Evolutionary conservation across 2,329 filamentous ascomycete genomes (phyloP), one percentile per base, ranked within the genome.

Genomic region (Cladophialophora chaetospira): DNA sequence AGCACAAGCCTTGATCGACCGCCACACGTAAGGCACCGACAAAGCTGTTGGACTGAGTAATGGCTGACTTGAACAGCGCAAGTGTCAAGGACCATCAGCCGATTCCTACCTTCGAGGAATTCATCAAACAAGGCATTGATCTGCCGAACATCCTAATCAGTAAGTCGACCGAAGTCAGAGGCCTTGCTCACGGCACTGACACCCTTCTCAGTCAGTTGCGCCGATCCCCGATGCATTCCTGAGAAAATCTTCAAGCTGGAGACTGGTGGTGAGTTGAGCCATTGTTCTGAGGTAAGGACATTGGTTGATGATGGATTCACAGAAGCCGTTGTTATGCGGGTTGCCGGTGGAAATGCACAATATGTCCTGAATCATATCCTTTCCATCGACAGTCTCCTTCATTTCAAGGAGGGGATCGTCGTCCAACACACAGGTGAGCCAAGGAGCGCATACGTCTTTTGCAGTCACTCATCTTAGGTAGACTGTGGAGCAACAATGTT

Each of bases 271-370:
- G 46, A 44, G 36, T 21, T 10, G 33, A 19, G 8, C 2, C 17
- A 26, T 9, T 21, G 21, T 17, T 21, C 17, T 15, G 21, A 10
- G 28, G 17, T 10, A 4, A 19, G 1, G 5, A 8, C 10, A 13
- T 21, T 42, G 17, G 36, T 38, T 55, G 35, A 55, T 45, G 21
- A 29, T 11, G 2, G 5, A 3, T 3, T 25, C 29, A 19, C 35
- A 55, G 54, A 57, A 26, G 55, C 48, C 5, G 55, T 53, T 26
- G 48, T 53, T 4, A 21, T 45, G 8, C 48, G 55, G 17, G 55
- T 53, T 35, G 48, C 55, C 21, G 55, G 55, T 35, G 55, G 55
- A 36, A 57, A 57, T 57, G 48, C 55, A 17, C 48, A 57, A 40
- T 52, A 40, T 29, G 31, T 47, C 19, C 25, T 57, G 21, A 45